Evolutionary conservation across 106 monocot species (phyloP), one percentile per base, ranked within the genome.

Genomic region (Phalaenopsis equestris): DNA sequence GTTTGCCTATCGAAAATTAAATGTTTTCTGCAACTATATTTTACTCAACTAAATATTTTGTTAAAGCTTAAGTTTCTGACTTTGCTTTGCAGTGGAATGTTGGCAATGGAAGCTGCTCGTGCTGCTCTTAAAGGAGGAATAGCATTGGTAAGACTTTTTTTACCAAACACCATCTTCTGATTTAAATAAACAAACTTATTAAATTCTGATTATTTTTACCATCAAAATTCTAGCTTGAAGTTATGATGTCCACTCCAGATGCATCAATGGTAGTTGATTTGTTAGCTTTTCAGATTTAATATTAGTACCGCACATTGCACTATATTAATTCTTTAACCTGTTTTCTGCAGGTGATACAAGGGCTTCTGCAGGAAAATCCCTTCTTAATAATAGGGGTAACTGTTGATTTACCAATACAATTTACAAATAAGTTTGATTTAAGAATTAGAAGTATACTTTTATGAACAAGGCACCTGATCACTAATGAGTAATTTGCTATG

Each of bases 211-310:
- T 48, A 48, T n/a, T 56, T 37, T 79, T 2, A 15, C 64, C 55
- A 52, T 82, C 14, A 36, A 74, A 79, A 82, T 24, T 88, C 70
- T 77, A 96, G 96, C 82, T 96, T 48, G 96, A 96, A 86, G 86
- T 96, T 82, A 89, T 92, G 72, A 89, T 94, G 87, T 83, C 92
- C n/a, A 93, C 91, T 57, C 96, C 96, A 75, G 90, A 87, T 79
- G 96, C 58, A 36, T 80, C 93, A 45, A 91, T 93, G 96, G 96
- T 96, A 80, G 0, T 52, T 6, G 8, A 65, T 65, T 65, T 21
- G 5, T 3, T 23, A 23, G 6, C 0, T 52, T 52, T 52, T 52
- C 52, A 65, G n/a, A 0, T 65, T 8, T 65, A 52, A 11, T 24
- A 21, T 21, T 21, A 4, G 24, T 36, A 46, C 64, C 45, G 75